These are phyloP conservation scores for Cadophora sp. DNA, from an alignment of 2,329 filamentous ascomycete genomes.

Conservation along the genomic window DNA sequence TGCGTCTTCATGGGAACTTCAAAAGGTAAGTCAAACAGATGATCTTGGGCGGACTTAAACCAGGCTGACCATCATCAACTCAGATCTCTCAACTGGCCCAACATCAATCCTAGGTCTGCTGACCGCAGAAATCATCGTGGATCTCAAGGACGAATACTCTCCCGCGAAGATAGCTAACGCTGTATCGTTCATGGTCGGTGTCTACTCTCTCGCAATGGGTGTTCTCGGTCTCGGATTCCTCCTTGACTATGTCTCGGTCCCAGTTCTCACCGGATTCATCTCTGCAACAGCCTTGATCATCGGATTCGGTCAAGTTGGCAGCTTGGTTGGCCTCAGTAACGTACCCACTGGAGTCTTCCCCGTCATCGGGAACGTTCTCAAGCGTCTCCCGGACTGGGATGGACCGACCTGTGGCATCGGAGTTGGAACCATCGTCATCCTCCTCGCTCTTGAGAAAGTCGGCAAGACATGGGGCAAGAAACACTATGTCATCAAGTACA, in stretches of 20 bases:
- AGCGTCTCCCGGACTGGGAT: constrained; percentile 61
- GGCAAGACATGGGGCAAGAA: constrained; percentile 65
- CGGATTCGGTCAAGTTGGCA: constrained; percentile 64
- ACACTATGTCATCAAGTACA: constrained; percentile 62
- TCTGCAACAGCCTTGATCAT: constrained; percentile 71
- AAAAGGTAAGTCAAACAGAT: constrained; percentile 54
- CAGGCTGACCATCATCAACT: background rate
- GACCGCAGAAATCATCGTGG: constrained; percentile 64
- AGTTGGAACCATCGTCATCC: constrained; percentile 55
- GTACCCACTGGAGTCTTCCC: constrained; percentile 59
- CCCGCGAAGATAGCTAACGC: constrained; percentile 64
- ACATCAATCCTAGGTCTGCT: constrained; percentile 70
- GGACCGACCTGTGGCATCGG: constrained; percentile 66
- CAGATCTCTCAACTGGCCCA: constrained; percentile 67
- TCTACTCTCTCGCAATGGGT: constrained; percentile 64
- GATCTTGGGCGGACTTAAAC: background rate
- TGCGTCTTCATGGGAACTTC: constrained; percentile 68
- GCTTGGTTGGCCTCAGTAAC: constrained; percentile 45
- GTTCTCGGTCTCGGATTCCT: constrained; percentile 69
- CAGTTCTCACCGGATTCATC: constrained; percentile 70
- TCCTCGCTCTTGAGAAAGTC: constrained; percentile 62
- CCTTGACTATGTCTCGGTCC: constrained; percentile 70
- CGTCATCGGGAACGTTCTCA: constrained; percentile 65
- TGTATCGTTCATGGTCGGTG: constrained; percentile 67
- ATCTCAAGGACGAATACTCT: constrained; percentile 58